phyloP scores from a whole-genome alignment of 2,329 filamentous ascomycete genomes.

The Stemphylium lycopersici region DNA sequence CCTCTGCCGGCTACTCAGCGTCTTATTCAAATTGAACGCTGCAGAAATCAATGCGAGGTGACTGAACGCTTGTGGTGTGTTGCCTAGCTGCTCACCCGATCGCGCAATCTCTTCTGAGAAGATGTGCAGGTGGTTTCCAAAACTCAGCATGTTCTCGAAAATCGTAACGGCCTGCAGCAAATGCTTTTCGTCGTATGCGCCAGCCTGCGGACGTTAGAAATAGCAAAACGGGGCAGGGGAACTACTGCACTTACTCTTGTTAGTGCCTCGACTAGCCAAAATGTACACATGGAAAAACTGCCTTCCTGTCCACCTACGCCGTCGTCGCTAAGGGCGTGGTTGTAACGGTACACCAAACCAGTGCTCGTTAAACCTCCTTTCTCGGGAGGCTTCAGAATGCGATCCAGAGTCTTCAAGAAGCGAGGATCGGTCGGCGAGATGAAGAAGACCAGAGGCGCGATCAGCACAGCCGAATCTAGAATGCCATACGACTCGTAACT shows the following conservation, averaged over 20 bases:
- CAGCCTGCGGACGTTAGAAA: conserved; percentile 30
- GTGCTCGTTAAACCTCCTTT: conserved; percentile 77
- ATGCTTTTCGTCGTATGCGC: conserved; percentile 67
- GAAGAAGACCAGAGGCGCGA: conserved; percentile 81
- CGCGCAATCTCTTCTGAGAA: conserved; percentile 80
- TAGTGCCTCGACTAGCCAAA: conserved; percentile 81
- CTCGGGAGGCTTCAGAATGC: conserved; percentile 73
- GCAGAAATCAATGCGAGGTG: conserved; percentile 78
- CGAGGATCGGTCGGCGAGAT: conserved; percentile 77
- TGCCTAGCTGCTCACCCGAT: conserved; percentile 77
- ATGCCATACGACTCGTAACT: conserved; percentile 75
- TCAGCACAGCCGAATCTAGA: conserved; percentile 75
- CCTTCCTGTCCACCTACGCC: conserved; percentile 77
- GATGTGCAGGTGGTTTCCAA: conserved; percentile 78
- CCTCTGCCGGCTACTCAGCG: conserved; percentile 18
- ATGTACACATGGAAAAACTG: conserved; percentile 81
- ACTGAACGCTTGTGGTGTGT: conserved; percentile 80
- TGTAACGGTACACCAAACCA: conserved; percentile 76
- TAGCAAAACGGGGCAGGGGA: conserved; percentile 1
- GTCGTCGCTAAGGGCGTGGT: conserved; percentile 71
- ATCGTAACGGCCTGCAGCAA: conserved; percentile 66
- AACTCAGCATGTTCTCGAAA: conserved; percentile 79
- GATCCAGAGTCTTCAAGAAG: conserved; percentile 74
- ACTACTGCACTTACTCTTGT: conserved; percentile 64
- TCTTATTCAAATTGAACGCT: conserved; percentile 74